Evolutionary conservation across 2,329 filamentous ascomycete species (phyloP), one percentile per base, ranked within the genome.

Genomic region (Aspergillus aculeatinus): DNA sequence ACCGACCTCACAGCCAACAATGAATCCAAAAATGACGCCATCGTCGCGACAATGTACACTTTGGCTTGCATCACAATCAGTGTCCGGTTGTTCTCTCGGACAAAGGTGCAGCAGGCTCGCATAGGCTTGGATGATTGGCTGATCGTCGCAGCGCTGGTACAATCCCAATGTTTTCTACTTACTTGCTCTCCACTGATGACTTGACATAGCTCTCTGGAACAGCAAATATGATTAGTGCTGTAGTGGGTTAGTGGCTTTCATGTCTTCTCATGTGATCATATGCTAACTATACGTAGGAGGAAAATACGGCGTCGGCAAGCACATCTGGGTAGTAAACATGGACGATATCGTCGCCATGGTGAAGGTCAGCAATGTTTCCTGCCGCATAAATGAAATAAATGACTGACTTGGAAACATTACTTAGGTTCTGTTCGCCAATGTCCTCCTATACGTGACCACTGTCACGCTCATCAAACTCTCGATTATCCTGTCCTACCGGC

Each of bases 401-500:
- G 27, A 27, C 51, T 23, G 21, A 25, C 51, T 51, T 10, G 12
- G 3, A 1, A 14, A 44, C 12, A 7, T 19, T 7, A 19, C 21
- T 16, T 21, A 65, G 65, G 51, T 62, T 10, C 53, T 64, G 12
- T 66, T 65, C 21, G 60, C 60, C 19, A 63, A 67, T 14, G 55
- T 63, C 19, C 14, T 67, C 16, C 51, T 63, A n/a, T 66, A 67
- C 21, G 51, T 53, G 5, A 55, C 51, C 5, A 60, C 63, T 2
- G 55, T 66, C 4, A 60, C 65, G 1, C 52, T 66, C 29, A 57
- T 65, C 53, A 65, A 66, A 56, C 27, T 67, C 1, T 67, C 64
- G 12, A 57, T 67, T 10, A 56, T 67, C 10, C 52, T 65, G 14
- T 54, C 66, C 19, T 67, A 67, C 47, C 65, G 57, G n/a, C 65